Evolutionary conservation across 2,329 filamentous ascomycete species (phyloP).

Genomic region (Cryphonectria naterciae): DNA sequence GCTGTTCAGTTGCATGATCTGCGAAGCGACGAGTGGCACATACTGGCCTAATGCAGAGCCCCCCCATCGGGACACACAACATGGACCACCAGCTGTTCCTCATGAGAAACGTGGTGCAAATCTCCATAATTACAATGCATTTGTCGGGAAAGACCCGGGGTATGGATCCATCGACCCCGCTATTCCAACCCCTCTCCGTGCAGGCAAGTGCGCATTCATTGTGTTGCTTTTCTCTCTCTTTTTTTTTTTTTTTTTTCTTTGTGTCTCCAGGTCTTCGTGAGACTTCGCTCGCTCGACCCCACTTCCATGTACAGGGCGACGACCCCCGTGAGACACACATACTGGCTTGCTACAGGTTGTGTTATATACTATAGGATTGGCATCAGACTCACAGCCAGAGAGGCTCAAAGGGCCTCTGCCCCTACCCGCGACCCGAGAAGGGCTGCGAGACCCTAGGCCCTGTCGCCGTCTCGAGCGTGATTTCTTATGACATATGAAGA

Average conservation of each 20-base stretch:
- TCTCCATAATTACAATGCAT: not conserved
- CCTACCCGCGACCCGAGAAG: not conserved
- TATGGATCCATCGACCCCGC: not conserved
- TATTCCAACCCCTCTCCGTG: slow-evolving; percentile 13
- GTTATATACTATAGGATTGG: not conserved
- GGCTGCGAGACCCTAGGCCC: not conserved
- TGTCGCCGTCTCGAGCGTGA: not conserved
- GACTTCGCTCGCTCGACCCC: not conserved
- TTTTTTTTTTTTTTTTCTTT: no score
- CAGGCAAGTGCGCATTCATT: slow-evolving; percentile 12
- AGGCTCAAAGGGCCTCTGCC: not conserved
- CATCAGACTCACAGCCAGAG: not conserved
- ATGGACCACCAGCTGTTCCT: not conserved
- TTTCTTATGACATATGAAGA: not conserved
- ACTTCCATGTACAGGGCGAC: not conserved
- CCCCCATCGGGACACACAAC: not conserved
- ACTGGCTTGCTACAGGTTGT: not conserved
- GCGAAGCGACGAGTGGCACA: not conserved
- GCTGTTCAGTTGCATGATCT: not conserved
- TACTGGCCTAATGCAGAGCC: not conserved
- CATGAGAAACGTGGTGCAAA: not conserved
- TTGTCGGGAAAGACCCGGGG: not conserved
- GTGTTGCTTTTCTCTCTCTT: not conserved
- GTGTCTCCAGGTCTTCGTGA: slow-evolving; percentile 7
- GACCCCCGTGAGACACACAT: not conserved